Conservation (phyloP, 306 rosid species). For the Urtica urens region DNA sequence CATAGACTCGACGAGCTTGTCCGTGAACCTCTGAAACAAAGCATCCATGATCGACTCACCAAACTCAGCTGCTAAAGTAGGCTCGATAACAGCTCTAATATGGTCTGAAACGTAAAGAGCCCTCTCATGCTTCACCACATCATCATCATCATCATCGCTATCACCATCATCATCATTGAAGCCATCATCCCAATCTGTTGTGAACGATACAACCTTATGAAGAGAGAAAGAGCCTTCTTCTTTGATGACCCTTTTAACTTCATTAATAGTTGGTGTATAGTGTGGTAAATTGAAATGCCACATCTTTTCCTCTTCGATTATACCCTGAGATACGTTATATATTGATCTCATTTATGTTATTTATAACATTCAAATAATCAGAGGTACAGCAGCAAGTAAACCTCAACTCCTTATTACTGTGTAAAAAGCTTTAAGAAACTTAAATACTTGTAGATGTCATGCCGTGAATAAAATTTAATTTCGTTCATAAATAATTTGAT, state of each 20-base stretch:
- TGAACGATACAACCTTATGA: conserved; percentile 10
- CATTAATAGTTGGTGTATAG: conserved; percentile 22
- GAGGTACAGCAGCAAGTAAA: too few species aligned
- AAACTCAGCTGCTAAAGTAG: conserved; percentile 25
- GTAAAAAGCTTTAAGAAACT: too few species aligned
- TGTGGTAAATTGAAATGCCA: conserved; percentile 26
- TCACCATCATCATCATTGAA: conserved; percentile 3
- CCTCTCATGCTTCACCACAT: conserved; percentile 7
- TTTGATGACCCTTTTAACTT: conserved; percentile 26
- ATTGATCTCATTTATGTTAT: neutral
- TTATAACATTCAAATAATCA: neutral
- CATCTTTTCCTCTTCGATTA: conserved; percentile 26
- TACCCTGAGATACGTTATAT: conserved; percentile 14
- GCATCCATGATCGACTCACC: conserved; percentile 26
- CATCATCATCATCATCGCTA: neutral
- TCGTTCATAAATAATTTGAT: too few species aligned
- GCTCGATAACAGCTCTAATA: conserved; percentile 26
- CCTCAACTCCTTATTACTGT: too few species aligned
- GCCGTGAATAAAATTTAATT: too few species aligned
- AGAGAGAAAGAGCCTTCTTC: conserved; percentile 30
- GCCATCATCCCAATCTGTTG: conserved; percentile 21
- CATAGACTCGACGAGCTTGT: conserved; percentile 11
- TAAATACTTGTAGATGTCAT: too few species aligned
- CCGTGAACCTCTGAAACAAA: conserved; percentile 22
- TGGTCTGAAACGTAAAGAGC: conserved; percentile 16